Percentiles rank a stretch among this genome's conserved stretches.
Evolutionary conservation across 768 basidiomycete genomes (phyloP).

Genomic region (Cytidiella melzeri): DNA sequence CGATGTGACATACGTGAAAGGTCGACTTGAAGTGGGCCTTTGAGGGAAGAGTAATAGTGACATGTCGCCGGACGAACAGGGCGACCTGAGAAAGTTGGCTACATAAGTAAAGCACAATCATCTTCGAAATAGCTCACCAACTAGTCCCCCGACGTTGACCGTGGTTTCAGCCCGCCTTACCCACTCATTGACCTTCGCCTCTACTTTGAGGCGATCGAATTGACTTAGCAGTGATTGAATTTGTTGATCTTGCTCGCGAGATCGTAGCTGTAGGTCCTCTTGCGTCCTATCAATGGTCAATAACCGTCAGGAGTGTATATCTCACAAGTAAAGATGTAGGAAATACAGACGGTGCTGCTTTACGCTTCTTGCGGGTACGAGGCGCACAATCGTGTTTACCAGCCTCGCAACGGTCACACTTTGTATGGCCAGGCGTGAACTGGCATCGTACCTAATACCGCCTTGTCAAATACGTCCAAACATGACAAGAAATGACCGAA

Average conservation of each 20-base stretch:
- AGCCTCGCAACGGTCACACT: constrained; percentile 43
- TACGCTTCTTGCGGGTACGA: constrained; percentile 49
- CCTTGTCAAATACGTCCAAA: neutral
- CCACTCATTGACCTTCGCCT: constrained; percentile 17
- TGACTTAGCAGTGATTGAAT: constrained; percentile 8
- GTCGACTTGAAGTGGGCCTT: constrained; percentile 8
- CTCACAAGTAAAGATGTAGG: neutral
- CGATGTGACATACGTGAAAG: constrained; percentile 6
- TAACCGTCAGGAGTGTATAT: neutral
- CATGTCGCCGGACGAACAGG: neutral
- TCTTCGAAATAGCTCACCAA: no score
- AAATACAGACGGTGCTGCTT: constrained; percentile 45
- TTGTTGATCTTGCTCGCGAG: constrained; percentile 21
- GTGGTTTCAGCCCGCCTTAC: constrained; percentile 11
- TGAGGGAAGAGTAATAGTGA: constrained; percentile 8
- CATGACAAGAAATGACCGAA: neutral
- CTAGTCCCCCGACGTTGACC: neutral
- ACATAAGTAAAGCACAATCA: no score
- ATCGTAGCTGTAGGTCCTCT: constrained; percentile 44
- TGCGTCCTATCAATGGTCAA: constrained; percentile 35
- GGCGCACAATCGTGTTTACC: constrained; percentile 41
- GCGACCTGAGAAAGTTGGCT: no score
- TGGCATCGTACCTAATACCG: constrained; percentile 47
- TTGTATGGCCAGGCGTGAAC: constrained; percentile 36
- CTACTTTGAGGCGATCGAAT: constrained; percentile 5